These are phyloP conservation scores for Thraustochytrium striatum DNA, from an alignment of 352 stramenopile species.

Conservation along the genomic window DNA sequence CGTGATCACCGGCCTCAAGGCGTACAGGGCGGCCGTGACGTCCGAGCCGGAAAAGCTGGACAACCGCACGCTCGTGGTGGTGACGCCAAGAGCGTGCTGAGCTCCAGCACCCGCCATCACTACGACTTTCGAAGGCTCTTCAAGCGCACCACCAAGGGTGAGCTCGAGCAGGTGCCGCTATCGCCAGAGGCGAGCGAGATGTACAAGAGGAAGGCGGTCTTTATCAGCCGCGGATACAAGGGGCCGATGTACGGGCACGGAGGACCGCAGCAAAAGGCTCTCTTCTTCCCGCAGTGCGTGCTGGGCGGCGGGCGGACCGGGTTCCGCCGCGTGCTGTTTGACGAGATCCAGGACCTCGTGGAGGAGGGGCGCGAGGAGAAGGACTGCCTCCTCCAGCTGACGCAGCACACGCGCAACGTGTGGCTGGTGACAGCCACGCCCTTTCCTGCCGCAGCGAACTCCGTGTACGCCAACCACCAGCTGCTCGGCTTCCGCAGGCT, in stretches of 20 bases:
- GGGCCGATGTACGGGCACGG: slow-evolving; percentile 68
- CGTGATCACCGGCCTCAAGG: slow-evolving; percentile 64
- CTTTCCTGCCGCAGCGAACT: slow-evolving; percentile 69
- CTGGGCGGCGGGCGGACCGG: slow-evolving; percentile 56
- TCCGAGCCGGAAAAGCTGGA: slow-evolving; percentile 62
- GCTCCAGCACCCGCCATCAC: slow-evolving; percentile 62
- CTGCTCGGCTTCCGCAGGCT: slow-evolving; percentile 72
- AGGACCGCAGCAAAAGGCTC: slow-evolving; percentile 66
- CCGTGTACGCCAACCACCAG: slow-evolving; percentile 80
- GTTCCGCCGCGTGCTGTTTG: slow-evolving; percentile 67
- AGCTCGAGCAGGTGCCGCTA: slow-evolving; percentile 36
- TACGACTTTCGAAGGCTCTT: slow-evolving; percentile 68
- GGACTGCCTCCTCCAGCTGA: slow-evolving; percentile 77
- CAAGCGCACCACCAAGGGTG: slow-evolving; percentile 4
- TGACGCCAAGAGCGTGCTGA: slow-evolving; percentile 68
- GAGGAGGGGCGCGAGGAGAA: slow-evolving; percentile 65
- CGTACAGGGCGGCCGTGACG: slow-evolving; percentile 63
- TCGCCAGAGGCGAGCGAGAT: slow-evolving; percentile 59
- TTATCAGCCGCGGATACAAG: slow-evolving; percentile 59
- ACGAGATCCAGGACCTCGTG: slow-evolving; percentile 77
- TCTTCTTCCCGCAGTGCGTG: slow-evolving; percentile 65
- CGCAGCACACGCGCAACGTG: slow-evolving; percentile 66
- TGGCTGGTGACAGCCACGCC: slow-evolving; percentile 77
- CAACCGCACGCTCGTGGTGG: slow-evolving; percentile 73
- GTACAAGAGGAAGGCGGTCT: slow-evolving; percentile 66